phyloP scores from a whole-genome alignment of 768 basidiomycete genomes.

The Auricularia heimuer region DNA sequence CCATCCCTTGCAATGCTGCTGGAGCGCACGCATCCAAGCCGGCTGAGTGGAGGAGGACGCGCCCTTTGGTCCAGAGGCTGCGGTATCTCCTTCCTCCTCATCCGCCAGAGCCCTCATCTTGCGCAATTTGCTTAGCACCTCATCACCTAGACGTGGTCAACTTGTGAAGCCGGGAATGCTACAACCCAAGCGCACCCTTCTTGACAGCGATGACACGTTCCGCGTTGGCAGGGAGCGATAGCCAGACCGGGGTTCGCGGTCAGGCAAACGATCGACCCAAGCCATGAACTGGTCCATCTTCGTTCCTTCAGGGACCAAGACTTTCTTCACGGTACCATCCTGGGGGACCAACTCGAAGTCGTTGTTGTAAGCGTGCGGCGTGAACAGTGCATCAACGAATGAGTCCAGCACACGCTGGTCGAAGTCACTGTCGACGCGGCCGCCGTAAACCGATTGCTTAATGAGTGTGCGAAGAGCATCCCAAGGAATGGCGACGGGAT shows the following conservation, averaged over 20 bases:
- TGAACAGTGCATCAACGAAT: slow-evolving; percentile 88
- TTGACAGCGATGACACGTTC: slow-evolving; percentile 86
- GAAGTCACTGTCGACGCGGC: slow-evolving; percentile 88
- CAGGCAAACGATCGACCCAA: slow-evolving; percentile 85
- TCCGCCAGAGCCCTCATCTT: slow-evolving; percentile 88
- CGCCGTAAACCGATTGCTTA: slow-evolving; percentile 95
- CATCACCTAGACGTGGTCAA: slow-evolving; percentile 44
- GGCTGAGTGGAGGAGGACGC: slow-evolving; percentile 63
- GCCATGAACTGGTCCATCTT: slow-evolving; percentile 82
- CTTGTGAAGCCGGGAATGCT: too few species aligned
- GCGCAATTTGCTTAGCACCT: slow-evolving; percentile 74
- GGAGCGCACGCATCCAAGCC: slow-evolving; percentile 86
- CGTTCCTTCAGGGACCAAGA: slow-evolving; percentile 83
- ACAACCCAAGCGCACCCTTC: slow-evolving; percentile 50
- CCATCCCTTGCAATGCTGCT: slow-evolving; percentile 81
- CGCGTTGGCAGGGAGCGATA: slow-evolving; percentile 85
- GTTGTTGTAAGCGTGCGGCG: slow-evolving; percentile 78
- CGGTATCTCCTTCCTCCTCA: slow-evolving; percentile 63
- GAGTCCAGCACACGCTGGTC: slow-evolving; percentile 89
- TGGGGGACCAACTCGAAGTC: slow-evolving; percentile 81
- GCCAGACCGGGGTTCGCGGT: slow-evolving; percentile 93
- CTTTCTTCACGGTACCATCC: slow-evolving; percentile 35
- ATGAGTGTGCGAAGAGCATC: slow-evolving; percentile 85
- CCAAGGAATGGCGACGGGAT: slow-evolving; percentile 91
- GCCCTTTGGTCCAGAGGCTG: slow-evolving; percentile 47